A percentile compares a stretch with the other conserved stretches of the same genome.
Conservation (phyloP, 495 filamentous ascomycete genomes). For the Rostrohypoxylon terebratum region DNA sequence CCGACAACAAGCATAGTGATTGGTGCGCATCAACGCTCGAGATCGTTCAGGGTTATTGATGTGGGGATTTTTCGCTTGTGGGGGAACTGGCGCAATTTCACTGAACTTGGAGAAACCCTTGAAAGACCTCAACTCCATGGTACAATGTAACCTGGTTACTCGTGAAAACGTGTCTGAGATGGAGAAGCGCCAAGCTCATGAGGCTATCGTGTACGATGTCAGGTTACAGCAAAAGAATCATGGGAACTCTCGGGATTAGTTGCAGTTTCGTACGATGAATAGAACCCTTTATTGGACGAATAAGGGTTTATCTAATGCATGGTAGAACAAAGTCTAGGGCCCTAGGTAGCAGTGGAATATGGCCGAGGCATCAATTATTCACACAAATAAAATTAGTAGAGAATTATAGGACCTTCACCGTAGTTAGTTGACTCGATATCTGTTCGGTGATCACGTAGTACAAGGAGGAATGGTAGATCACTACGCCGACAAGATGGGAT, state of each 20-base stretch:
- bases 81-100: conserved; percentile 33
- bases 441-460: neutral
- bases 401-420: neutral
- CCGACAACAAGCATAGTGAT: conserved; percentile 33
- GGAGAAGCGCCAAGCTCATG: neutral
- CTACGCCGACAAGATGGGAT: neutral
- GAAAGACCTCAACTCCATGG: conserved; percentile 8
- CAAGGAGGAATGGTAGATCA: neutral
- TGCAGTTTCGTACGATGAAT: neutral
- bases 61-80: conserved; percentile 26
- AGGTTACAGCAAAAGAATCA: neutral
- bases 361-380: neutral
- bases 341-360: neutral
- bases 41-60: conserved; percentile 29
- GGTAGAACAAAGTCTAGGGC: neutral
- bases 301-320: neutral
- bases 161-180: conserved; percentile 4
- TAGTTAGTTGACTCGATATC: neutral
- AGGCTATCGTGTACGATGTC: neutral
- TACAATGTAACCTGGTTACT: neutral
- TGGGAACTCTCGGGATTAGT: neutral
- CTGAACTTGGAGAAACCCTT: conserved; percentile 15
- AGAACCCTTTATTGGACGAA: neutral
- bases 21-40: conserved; percentile 36
- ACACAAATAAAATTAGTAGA: neutral